phyloP scores from a whole-genome alignment of 306 rosid species.

The barrel medic (Medicago truncatula) region DNA sequence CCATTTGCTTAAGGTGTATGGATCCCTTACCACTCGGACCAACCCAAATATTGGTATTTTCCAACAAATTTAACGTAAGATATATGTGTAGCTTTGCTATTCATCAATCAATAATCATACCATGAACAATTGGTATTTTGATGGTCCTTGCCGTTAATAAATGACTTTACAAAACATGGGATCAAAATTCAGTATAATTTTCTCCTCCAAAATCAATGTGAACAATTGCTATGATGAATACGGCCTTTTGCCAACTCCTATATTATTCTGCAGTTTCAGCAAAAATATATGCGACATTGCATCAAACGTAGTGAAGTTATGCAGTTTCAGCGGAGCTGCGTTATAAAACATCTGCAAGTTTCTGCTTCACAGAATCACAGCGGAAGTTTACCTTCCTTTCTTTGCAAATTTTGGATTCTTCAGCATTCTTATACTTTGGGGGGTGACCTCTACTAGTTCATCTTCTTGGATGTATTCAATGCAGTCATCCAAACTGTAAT shows the following conservation, averaged over 20 bases:
- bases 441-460: constrained; percentile 92
- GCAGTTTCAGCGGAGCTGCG: constrained; percentile 38
- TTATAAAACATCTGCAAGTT: constrained; percentile 42
- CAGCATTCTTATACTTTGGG: constrained; percentile 79
- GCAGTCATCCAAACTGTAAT: constrained; percentile 92
- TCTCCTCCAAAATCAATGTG: constrained; percentile 42
- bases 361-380: constrained; percentile 33
- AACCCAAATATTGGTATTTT: no score
- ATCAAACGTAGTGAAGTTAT: constrained; percentile 23
- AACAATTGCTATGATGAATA: constrained; percentile 38
- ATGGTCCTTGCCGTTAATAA: constrained; percentile 39
- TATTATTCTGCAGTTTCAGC: constrained; percentile 36
- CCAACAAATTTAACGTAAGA: no score
- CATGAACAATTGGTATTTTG: constrained; percentile 28
- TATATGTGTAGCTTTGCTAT: no score
- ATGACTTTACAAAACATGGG: constrained; percentile 36
- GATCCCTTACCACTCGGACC: no score
- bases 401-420: constrained; percentile 82
- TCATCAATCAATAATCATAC: constrained; percentile 32
- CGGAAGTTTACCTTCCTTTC: constrained; percentile 64
- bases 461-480: constrained; percentile 99
- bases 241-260: constrained; percentile 27
- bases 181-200: constrained; percentile 49
- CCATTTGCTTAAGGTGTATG: no score
- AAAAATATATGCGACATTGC: constrained; percentile 35